Percentiles rank a stretch among this genome's conserved stretches.
phyloP scores from a whole-genome alignment of 345 rosid genomes.

The Acer saccharum region DNA sequence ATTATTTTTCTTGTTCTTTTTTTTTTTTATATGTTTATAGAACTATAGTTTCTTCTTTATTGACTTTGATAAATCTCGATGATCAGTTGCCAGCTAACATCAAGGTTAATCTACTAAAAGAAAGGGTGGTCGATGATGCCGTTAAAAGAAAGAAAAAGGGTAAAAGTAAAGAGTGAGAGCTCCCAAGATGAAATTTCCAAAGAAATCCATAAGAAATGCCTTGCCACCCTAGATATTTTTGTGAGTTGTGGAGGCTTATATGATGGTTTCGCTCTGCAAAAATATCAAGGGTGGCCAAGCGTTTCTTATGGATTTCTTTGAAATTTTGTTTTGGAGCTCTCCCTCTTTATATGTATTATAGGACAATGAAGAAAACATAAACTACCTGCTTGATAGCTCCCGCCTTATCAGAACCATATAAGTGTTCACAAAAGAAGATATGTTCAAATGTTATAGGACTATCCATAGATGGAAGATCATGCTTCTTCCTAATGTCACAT shows the following conservation, averaged over 20 bases:
- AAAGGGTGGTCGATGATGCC: constrained; percentile 36
- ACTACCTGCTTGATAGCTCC: constrained; percentile 49
- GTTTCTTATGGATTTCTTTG: constrained; percentile 27
- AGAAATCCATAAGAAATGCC: constrained; percentile 23
- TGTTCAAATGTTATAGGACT: too few species aligned
- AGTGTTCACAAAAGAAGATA: too few species aligned
- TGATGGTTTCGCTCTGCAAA: too few species aligned
- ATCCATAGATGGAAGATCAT: constrained; percentile 48
- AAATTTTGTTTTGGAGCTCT: constrained; percentile 34
- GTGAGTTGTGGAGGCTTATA: too few species aligned
- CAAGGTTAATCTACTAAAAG: constrained; percentile 49
- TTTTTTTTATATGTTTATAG: too few species aligned
- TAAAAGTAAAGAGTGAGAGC: constrained; percentile 52
- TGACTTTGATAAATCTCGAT: constrained; percentile 12
- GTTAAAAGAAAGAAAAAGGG: constrained; percentile 70
- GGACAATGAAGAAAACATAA: constrained; percentile 16
- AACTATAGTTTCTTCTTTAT: neutral
- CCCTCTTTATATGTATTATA: constrained; percentile 23
- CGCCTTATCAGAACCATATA: too few species aligned
- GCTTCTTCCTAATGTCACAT: constrained; percentile 78
- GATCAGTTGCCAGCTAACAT: constrained; percentile 57
- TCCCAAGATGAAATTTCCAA: constrained; percentile 31
- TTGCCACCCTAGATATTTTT: constrained; percentile 48
- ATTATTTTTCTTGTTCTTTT: too few species aligned
- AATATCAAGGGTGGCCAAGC: constrained; percentile 41